These are phyloP conservation scores for Dioszegia crocea DNA, from an alignment of 768 basidiomycete species.

Conservation along the genomic window DNA sequence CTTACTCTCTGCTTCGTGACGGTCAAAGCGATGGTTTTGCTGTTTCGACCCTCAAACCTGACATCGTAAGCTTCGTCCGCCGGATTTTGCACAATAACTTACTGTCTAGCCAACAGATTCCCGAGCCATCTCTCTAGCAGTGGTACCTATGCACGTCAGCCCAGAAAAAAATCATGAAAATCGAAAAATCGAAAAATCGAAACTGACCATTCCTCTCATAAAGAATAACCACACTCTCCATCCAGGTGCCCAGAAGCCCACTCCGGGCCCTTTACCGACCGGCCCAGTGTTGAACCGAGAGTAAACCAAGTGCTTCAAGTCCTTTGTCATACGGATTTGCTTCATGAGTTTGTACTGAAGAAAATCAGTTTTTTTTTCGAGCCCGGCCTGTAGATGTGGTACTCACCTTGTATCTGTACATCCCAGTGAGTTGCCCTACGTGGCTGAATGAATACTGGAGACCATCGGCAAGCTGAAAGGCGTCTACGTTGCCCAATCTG, in stretches of 20 bases:
- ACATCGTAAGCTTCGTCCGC: too few relatives aligned
- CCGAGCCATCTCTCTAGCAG: slow-evolving; percentile 96
- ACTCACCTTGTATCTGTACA: slow-evolving; percentile 60
- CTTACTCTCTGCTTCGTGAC: slow-evolving; percentile 85
- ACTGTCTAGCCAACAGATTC: slow-evolving; percentile 89
- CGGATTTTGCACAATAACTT: too few relatives aligned
- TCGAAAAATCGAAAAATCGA: too few relatives aligned
- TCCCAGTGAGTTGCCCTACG: slow-evolving; percentile 95
- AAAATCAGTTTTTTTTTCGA: background rate
- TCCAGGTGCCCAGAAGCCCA: slow-evolving; percentile 99
- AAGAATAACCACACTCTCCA: slow-evolving; percentile 99
- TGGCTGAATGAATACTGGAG: slow-evolving; percentile 97
- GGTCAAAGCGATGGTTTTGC: slow-evolving; percentile 89
- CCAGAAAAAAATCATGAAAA: too few relatives aligned
- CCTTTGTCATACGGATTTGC: slow-evolving; percentile 99
- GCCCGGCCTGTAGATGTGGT: background rate
- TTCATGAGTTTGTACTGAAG: slow-evolving; percentile 97
- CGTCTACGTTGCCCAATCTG: slow-evolving; percentile 95
- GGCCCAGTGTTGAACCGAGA: slow-evolving; percentile 90
- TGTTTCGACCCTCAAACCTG: slow-evolving; percentile 85
- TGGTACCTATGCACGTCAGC: slow-evolving; percentile 57
- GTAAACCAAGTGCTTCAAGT: slow-evolving; percentile 77
- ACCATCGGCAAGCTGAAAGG: slow-evolving; percentile 97
- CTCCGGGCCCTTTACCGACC: slow-evolving; percentile 97
- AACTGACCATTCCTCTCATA: slow-evolving; percentile 78